Conservation (phyloP, 208 protist genomes). For the Leishmania major region DNA sequence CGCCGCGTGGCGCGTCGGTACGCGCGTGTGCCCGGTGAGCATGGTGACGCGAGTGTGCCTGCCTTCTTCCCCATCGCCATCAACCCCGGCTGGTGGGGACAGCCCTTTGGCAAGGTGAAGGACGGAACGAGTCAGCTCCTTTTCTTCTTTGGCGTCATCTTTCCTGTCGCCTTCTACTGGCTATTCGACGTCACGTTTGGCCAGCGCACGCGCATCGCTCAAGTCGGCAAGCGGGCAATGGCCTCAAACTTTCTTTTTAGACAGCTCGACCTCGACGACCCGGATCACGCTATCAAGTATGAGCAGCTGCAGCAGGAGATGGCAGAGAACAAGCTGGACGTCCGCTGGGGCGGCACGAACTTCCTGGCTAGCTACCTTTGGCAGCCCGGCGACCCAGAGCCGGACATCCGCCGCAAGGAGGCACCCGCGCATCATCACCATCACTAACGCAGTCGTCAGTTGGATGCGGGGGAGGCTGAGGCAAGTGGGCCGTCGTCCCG, state of each 20-base stretch:
- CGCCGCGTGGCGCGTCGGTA: conserved; percentile 80
- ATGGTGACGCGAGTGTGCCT: conserved; percentile 73
- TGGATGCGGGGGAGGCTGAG: neutral
- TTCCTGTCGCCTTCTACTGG: conserved; percentile 83
- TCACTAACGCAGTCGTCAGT: neutral
- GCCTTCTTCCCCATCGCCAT: conserved; percentile 91
- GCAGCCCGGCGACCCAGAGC: conserved; percentile 86
- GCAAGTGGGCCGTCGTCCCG: neutral
- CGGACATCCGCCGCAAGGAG: conserved; percentile 85
- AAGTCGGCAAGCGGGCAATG: conserved; percentile 77
- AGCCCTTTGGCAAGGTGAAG: conserved; percentile 89
- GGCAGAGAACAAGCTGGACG: conserved; percentile 86
- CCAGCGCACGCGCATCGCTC: conserved; percentile 72
- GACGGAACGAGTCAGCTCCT: conserved; percentile 74
- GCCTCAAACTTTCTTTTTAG: conserved; percentile 85
- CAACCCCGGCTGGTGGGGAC: conserved; percentile 88
- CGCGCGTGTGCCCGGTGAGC: conserved; percentile 85
- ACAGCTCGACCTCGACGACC: conserved; percentile 86
- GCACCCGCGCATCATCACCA: conserved; percentile 50
- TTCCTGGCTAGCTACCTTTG: conserved; percentile 91
- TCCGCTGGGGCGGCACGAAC: conserved; percentile 88
- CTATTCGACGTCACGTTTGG: conserved; percentile 73
- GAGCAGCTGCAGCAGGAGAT: conserved; percentile 79
- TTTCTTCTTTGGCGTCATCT: conserved; percentile 65
- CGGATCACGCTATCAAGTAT: conserved; percentile 90